These are phyloP conservation scores for Anisodus tanguticus DNA, from an alignment of 257 asterid species.

Conservation along the genomic window DNA sequence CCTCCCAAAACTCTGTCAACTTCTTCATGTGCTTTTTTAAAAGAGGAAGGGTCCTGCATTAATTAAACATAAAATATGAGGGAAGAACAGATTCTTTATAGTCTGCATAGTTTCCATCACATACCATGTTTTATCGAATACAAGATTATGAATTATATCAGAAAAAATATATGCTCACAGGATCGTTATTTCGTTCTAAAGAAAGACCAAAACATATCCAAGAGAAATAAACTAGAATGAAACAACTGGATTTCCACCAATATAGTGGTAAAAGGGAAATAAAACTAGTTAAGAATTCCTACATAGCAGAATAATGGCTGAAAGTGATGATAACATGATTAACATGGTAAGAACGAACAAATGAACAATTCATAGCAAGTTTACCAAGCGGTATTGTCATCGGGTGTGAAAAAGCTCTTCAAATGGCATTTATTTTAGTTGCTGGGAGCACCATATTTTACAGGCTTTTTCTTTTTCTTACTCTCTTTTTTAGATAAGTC, in stretches of 20 bases:
- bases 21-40: constrained; percentile 85
- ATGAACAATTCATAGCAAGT: neutral
- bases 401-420: neutral
- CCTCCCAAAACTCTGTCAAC: constrained; percentile 86
- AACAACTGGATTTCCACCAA: neutral
- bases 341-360: neutral
- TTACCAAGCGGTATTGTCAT: neutral
- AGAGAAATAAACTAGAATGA: neutral
- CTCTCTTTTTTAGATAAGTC: neutral
- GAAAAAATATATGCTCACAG: neutral
- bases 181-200: constrained; percentile 1
- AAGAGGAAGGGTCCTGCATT: constrained; percentile 64
- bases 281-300: neutral
- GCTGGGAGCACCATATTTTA: neutral
- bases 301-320: neutral
- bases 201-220: neutral
- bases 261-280: neutral
- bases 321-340: neutral
- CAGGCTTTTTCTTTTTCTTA: neutral
- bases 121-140: neutral
- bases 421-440: neutral
- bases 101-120: neutral
- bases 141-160: neutral
- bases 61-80: constrained; percentile 26
- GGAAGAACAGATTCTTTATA: constrained; percentile 10